A percentile compares a stretch with the other conserved stretches of the same genome.
phyloP scores from a whole-genome alignment of 805 yeast genomes.

The Zygosaccharomyces kombuchaensis region DNA sequence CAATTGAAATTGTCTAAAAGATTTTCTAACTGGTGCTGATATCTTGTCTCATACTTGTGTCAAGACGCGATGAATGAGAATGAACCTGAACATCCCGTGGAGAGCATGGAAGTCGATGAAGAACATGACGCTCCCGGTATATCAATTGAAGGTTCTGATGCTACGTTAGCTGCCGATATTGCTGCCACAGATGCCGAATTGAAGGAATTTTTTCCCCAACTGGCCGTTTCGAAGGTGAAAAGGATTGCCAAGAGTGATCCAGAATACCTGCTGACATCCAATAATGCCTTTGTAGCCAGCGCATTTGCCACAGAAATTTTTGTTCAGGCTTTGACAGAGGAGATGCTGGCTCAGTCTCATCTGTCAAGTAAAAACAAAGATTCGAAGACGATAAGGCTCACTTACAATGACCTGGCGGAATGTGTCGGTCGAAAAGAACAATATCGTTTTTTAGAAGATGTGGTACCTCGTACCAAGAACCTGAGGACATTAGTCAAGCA shows the following conservation, averaged over 20 bases:
- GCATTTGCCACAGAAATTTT: slow-evolving; percentile 29
- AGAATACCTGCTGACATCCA: slow-evolving; percentile 22
- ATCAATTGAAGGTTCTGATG: slow-evolving; percentile 6
- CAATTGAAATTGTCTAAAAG: too few relatives aligned
- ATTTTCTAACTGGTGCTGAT: neutral
- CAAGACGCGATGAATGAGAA: neutral
- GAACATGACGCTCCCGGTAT: neutral
- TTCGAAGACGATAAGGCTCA: slow-evolving; percentile 19
- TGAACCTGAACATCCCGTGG: neutral
- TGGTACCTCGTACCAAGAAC: slow-evolving; percentile 24
- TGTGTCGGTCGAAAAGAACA: slow-evolving; percentile 21
- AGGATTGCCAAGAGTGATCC: slow-evolving; percentile 27
- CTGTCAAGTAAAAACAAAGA: slow-evolving; percentile 13
- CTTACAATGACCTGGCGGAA: slow-evolving; percentile 22
- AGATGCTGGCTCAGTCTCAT: slow-evolving; percentile 22
- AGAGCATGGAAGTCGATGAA: neutral
- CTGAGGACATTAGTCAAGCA: slow-evolving; percentile 21
- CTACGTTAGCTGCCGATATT: neutral
- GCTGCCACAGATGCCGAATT: slow-evolving; percentile 3
- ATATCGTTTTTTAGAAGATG: slow-evolving; percentile 23
- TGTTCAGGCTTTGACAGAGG: slow-evolving; percentile 26
- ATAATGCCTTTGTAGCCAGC: slow-evolving; percentile 24
- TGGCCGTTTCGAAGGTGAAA: slow-evolving; percentile 27
- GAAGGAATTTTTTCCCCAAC: slow-evolving; percentile 15
- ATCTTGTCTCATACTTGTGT: neutral